Evolutionary conservation across 208 protist species (phyloP).

Genomic region (Leishmania turanica): DNA sequence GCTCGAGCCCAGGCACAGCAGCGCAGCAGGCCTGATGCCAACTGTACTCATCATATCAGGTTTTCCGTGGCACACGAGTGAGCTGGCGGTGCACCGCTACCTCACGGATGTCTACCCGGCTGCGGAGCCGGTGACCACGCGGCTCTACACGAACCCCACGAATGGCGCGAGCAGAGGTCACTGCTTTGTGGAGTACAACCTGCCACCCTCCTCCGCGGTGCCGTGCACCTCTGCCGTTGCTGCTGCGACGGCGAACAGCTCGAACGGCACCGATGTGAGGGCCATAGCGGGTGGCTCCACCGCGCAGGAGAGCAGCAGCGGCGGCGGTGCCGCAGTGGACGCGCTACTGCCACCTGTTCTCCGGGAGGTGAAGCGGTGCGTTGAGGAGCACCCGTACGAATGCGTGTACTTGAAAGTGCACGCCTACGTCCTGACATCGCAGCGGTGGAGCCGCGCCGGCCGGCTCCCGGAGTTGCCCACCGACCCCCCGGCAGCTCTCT

Average conservation of each 20-base stretch:
- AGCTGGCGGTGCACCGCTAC: constrained; percentile 53
- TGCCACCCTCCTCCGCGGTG: constrained; percentile 17
- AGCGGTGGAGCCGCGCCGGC: constrained; percentile 73
- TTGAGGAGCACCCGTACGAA: constrained; percentile 63
- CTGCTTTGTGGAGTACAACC: constrained; percentile 82
- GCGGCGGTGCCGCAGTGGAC: constrained; percentile 13
- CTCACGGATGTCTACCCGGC: constrained; percentile 47
- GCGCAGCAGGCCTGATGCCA: constrained; percentile 10
- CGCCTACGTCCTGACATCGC: constrained; percentile 61
- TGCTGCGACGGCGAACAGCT: neutral
- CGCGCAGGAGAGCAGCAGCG: neutral
- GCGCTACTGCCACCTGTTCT: constrained; percentile 26
- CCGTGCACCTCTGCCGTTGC: neutral
- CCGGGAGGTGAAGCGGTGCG: constrained; percentile 39
- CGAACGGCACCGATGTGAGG: neutral
- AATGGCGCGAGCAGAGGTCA: constrained; percentile 80
- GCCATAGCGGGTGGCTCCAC: neutral
- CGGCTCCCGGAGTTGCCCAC: constrained; percentile 75
- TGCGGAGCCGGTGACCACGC: constrained; percentile 49
- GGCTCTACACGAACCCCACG: constrained; percentile 75
- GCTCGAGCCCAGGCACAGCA: constrained; percentile 24
- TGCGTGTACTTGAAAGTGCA: constrained; percentile 31
- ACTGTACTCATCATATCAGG: constrained; percentile 77
- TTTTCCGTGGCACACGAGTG: constrained; percentile 79
- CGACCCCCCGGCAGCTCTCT: constrained; percentile 49